Conservation (phyloP, 192 early-diverging fungal genomes). For the Backusella australiensis region DNA sequence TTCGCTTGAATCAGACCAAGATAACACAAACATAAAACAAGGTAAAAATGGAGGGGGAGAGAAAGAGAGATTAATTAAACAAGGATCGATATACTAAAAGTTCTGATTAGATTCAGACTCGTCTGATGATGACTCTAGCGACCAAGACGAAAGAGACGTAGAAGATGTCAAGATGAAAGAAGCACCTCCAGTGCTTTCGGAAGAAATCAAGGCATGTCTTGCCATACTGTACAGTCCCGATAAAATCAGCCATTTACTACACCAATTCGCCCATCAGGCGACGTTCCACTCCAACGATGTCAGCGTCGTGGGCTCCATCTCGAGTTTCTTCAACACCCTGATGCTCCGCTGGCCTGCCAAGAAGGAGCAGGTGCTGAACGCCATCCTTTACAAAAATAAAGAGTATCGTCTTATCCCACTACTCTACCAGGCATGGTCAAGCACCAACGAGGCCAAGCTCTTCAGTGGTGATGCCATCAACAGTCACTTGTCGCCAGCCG, state of each 20-base stretch:
- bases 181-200: background rate
- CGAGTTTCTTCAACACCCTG: slow-evolving; percentile 49
- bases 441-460: background rate
- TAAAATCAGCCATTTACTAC: background rate
- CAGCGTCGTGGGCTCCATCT: background rate
- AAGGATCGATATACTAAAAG: too few species aligned
- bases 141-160: slow-evolving; percentile 43
- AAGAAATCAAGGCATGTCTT: slow-evolving; percentile 3
- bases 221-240: slow-evolving; percentile 5
- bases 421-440: slow-evolving; percentile 19
- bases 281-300: background rate
- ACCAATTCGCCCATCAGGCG: background rate
- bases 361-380: slow-evolving; percentile 52
- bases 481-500: background rate
- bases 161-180: slow-evolving; percentile 31
- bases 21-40: background rate
- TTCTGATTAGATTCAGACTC: slow-evolving; percentile 27
- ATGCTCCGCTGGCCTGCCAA: slow-evolving; percentile 57
- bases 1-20: background rate
- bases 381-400: slow-evolving; percentile 37
- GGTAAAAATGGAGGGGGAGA: background rate
- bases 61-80: background rate
- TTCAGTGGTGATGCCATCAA: slow-evolving; percentile 7
- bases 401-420: background rate
- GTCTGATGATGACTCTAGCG: slow-evolving; percentile 30